Evolutionary conservation across 768 basidiomycete species (phyloP), one percentile per base, ranked within the genome.

Genomic region (Trametes cubensis): DNA sequence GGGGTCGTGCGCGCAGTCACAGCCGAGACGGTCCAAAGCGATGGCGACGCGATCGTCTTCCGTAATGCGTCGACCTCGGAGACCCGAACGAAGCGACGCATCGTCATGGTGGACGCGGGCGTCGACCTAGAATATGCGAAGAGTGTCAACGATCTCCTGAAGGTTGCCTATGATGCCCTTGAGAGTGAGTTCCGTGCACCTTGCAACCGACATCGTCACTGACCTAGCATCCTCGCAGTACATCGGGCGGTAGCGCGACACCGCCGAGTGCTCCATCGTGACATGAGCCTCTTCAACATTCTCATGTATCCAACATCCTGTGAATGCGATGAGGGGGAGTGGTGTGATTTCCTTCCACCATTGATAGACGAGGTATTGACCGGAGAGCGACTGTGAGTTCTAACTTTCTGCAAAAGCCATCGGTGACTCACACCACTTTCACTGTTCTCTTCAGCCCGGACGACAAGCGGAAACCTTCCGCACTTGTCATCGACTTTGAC

Each of bases 251-350:
- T 65, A 61, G 21, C 64, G 2, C 5, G 10, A 34, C 34, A 34
- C 11, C 34, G 34, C 34, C 34, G 34, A 5, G 34, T 34, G 6
- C 34, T 34, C 34, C 34, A 65, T 51, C 60, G 64, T 8, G 64
- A 65, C 30, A 56, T 65, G 60, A 61, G 59, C 21, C 8, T 53
- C 5, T 25, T 46, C 40, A 65, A 65, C 45, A 53, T 65, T 17
- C 52, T 65, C 15, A 65, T 65, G 50, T 65, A 65, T 44, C 64
- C 64, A 8, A 30, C 45, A 15, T 55, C 42, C 2, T 34, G 34
- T 20, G 55, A 21, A 8, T 30, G 21, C 15, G 8, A 20, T 1
- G 54, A 41, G 6, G 44, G 17, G 20, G 5, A 55, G 38, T 34
- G 53, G 15, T 18, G 45, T 20, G 28, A 46, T 8, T 40, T 40